Evolutionary conservation across 768 basidiomycete genomes (phyloP).

Genomic region (Termitomyces sp.): DNA sequence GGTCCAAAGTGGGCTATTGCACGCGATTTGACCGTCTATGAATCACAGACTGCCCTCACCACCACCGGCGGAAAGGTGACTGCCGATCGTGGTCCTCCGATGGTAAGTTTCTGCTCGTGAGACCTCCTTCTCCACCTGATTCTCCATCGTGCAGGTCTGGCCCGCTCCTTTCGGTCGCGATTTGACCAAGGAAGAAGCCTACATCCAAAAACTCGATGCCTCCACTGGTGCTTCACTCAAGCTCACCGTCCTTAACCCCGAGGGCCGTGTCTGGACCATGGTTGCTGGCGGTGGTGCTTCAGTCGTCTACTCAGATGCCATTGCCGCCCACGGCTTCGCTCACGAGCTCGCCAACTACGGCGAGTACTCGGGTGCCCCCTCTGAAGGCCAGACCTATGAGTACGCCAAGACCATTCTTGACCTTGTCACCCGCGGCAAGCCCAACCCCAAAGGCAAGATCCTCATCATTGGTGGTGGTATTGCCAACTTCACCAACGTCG

Average conservation of each 20-base stretch:
- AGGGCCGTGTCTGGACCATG: conserved; percentile 99
- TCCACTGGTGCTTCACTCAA: conserved; percentile 98
- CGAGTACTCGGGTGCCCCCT: conserved; percentile 98
- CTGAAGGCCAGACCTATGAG: conserved; percentile 97
- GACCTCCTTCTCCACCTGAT: not conserved
- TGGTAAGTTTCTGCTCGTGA: conserved; percentile 43
- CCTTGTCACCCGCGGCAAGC: conserved; percentile 86
- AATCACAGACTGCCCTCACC: conserved; percentile 18
- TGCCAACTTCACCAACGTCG: conserved; percentile 99
- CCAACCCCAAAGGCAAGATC: conserved; percentile 87
- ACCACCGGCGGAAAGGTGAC: conserved; percentile 50
- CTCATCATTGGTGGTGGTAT: conserved; percentile 99
- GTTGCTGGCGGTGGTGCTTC: conserved; percentile 91
- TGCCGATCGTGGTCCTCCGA: conserved; percentile 94
- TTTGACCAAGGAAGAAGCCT: conserved; percentile 97
- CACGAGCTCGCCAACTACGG: conserved; percentile 99
- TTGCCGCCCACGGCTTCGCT: conserved; percentile 90
- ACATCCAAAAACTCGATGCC: conserved; percentile 96
- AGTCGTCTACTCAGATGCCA: conserved; percentile 71
- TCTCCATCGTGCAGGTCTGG: conserved; percentile 46
- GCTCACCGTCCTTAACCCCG: conserved; percentile 91
- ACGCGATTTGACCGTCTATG: conserved; percentile 78
- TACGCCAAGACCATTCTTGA: conserved; percentile 99
- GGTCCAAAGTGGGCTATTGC: conserved; percentile 99
- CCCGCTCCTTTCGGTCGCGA: conserved; percentile 96